phyloP scores from a whole-genome alignment of 306 rosid species.

The Acacia confusa region DNA sequence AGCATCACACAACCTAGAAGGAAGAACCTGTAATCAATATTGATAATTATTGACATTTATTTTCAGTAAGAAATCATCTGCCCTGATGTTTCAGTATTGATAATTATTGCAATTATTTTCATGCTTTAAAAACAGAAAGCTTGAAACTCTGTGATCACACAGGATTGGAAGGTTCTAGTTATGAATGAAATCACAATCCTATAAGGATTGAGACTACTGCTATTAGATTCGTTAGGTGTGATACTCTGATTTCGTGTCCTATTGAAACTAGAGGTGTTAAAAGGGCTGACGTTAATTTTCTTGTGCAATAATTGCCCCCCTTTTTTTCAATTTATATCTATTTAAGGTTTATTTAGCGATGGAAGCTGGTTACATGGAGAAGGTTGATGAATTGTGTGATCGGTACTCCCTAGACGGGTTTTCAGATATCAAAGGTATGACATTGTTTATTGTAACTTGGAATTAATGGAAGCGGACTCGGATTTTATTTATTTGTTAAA shows the following conservation, averaged over 20 bases:
- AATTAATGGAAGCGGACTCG: background rate
- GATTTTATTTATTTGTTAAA: background rate
- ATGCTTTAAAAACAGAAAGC: background rate
- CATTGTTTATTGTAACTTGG: conserved; percentile 7
- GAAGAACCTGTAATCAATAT: background rate
- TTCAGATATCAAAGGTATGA: conserved; percentile 59
- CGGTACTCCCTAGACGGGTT: conserved; percentile 76
- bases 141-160: background rate
- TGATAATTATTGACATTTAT: background rate
- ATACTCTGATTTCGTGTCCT: background rate
- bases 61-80: background rate
- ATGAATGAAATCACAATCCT: background rate
- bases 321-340: background rate
- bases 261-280: background rate
- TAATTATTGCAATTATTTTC: background rate
- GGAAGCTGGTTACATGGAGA: conserved; percentile 97
- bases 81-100: background rate
- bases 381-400: conserved; percentile 81
- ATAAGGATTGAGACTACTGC: background rate
- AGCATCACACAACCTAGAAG: background rate
- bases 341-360: conserved; percentile 89
- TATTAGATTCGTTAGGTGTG: background rate
- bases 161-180: background rate
- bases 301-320: background rate
- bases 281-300: background rate